These are phyloP conservation scores for Schwanniomyces vanrijiae DNA, from an alignment of 805 yeast species.

Conservation along the genomic window DNA sequence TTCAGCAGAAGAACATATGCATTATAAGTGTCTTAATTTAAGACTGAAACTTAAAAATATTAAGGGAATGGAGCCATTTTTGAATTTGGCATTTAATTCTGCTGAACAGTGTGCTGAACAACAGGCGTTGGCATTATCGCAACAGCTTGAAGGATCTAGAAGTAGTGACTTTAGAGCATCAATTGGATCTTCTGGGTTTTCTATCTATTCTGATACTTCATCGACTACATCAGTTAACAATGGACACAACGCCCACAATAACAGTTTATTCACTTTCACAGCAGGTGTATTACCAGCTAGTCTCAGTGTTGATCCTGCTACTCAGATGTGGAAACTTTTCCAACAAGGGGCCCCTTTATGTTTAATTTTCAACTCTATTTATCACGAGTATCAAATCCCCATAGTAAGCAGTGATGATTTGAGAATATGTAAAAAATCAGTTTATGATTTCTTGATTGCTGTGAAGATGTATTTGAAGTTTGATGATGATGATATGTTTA, in stretches of 20 bases:
- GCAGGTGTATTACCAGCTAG: constrained; percentile 78
- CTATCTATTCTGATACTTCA: constrained; percentile 35
- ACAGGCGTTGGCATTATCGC: constrained; percentile 57
- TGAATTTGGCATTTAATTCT: constrained; percentile 60
- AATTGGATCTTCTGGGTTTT: constrained; percentile 32
- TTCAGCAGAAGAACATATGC: constrained; percentile 64
- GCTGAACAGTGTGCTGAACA: constrained; percentile 73
- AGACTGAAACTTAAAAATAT: constrained; percentile 55
- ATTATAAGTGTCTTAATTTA: constrained; percentile 61
- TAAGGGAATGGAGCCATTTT: constrained; percentile 67
- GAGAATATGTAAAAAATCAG: constrained; percentile 81
- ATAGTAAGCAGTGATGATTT: constrained; percentile 76
- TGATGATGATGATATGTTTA: constrained; percentile 80
- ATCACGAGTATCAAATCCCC: constrained; percentile 45
- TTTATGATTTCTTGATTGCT: constrained; percentile 85
- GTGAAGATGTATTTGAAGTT: constrained; percentile 75
- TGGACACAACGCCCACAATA: constrained; percentile 19
- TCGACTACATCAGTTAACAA: constrained; percentile 13
- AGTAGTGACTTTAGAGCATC: constrained; percentile 31
- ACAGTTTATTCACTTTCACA: constrained; percentile 58
- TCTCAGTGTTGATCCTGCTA: constrained; percentile 84
- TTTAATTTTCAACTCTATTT: constrained; percentile 72
- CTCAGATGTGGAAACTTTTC: constrained; percentile 82
- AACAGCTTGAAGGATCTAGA: constrained; percentile 27
- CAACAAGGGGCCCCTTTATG: constrained; percentile 94